Conservation (phyloP, 1,284 basidiomycete genomes). For the Sphagnurus paluster region DNA sequence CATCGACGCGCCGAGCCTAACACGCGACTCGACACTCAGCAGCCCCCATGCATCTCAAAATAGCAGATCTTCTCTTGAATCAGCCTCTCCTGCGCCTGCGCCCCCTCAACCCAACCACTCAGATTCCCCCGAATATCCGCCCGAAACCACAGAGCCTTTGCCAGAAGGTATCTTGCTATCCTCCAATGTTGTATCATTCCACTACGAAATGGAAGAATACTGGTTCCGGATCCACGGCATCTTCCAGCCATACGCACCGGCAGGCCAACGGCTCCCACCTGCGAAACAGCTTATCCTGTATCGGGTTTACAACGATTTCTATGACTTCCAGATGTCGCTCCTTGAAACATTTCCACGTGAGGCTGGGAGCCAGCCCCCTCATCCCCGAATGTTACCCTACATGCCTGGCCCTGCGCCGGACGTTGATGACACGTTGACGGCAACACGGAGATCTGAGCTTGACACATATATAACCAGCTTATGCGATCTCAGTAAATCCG, state of each 20-base stretch:
- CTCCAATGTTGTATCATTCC: slow-evolving; percentile 94
- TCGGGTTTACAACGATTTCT: slow-evolving; percentile 97
- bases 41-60: slow-evolving; percentile 40
- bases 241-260: slow-evolving; percentile 77
- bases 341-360: slow-evolving; percentile 87
- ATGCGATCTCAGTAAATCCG: slow-evolving; percentile 63
- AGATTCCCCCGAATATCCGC: slow-evolving; percentile 29
- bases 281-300: slow-evolving; percentile 89
- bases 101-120: slow-evolving; percentile 23
- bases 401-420: slow-evolving; percentile 92
- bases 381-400: slow-evolving; percentile 83
- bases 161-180: slow-evolving; percentile 84
- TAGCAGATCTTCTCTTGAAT: slow-evolving; percentile 15
- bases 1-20: slow-evolving; percentile 63
- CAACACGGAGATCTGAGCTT: slow-evolving; percentile 80
- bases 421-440: slow-evolving; percentile 87
- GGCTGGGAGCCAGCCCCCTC: slow-evolving; percentile 72
- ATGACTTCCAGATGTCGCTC: slow-evolving; percentile 93
- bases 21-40: slow-evolving; percentile 41
- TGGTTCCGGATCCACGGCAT: slow-evolving; percentile 95
- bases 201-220: slow-evolving; percentile 93
- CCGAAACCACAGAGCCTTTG: slow-evolving; percentile 46
- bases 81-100: slow-evolving; percentile 25
- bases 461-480: slow-evolving; percentile 87
- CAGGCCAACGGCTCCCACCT: slow-evolving; percentile 56